A percentile compares a stretch with the other conserved stretches of the same genome.
These are phyloP conservation scores for Ascochyta koolunga DNA, from an alignment of 2,329 filamentous ascomycete species.

Conservation along the genomic window DNA sequence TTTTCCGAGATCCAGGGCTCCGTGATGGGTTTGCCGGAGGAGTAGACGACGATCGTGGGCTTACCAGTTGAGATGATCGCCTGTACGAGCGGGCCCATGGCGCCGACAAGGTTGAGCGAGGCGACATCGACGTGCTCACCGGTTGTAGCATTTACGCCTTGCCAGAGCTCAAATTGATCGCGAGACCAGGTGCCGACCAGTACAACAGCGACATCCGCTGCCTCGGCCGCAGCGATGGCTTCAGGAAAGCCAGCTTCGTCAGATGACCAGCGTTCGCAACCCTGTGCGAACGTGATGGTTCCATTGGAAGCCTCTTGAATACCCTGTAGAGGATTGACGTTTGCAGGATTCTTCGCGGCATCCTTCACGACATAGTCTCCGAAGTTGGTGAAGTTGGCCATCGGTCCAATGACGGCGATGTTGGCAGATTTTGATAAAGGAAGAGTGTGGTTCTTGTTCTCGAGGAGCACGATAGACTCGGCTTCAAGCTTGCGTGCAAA, in stretches of 20 bases:
- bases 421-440: conserved; percentile 71
- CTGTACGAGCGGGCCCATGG: conserved; percentile 69
- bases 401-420: conserved; percentile 75
- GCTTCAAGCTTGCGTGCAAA: conserved; percentile 70
- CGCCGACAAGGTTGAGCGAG: conserved; percentile 70
- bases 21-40: conserved; percentile 73
- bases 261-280: conserved; percentile 74
- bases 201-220: conserved; percentile 74
- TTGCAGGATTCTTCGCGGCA: conserved; percentile 62
- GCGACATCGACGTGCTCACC: conserved; percentile 74
- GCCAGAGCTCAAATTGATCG: conserved; percentile 74
- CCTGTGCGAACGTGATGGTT: conserved; percentile 69
- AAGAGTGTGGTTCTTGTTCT: conserved; percentile 70
- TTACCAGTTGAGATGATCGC: conserved; percentile 71
- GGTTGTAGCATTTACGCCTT: conserved; percentile 73
- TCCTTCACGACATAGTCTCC: conserved; percentile 75
- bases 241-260: conserved; percentile 71
- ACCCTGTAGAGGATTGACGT: conserved; percentile 73
- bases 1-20: conserved; percentile 73
- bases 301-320: conserved; percentile 65
- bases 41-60: conserved; percentile 71
- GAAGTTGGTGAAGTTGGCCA: conserved; percentile 65
- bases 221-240: conserved; percentile 68
- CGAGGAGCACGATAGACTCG: conserved; percentile 74
- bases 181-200: conserved; percentile 78